Percentiles rank a stretch among this genome's conserved stretches.
Conservation (phyloP, 768 basidiomycete genomes). For the Tubosaeta sp. region DNA sequence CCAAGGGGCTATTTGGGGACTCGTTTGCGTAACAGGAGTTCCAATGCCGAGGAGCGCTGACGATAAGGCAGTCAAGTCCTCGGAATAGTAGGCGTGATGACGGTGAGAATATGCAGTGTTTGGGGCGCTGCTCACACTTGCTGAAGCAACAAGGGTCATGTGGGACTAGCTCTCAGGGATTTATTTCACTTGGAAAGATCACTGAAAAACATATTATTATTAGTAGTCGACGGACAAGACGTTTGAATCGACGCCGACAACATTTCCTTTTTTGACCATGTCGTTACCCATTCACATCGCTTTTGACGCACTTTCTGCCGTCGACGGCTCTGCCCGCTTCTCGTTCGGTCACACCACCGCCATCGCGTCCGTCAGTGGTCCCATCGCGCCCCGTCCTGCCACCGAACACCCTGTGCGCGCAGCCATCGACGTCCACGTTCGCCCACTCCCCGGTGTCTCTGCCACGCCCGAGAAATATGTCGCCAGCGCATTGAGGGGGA, state of each 20-base stretch:
- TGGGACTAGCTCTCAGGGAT: too few species aligned
- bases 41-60: neutral
- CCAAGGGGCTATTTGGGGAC: neutral
- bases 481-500: conserved; percentile 48
- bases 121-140: too few species aligned
- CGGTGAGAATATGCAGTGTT: neutral
- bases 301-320: conserved; percentile 62
- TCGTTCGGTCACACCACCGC: conserved; percentile 35
- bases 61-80: neutral
- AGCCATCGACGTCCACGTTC: conserved; percentile 68
- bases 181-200: too few species aligned
- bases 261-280: neutral
- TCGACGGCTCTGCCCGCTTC: conserved; percentile 76
- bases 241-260: too few species aligned
- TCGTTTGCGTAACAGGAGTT: neutral
- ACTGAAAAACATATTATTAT: too few species aligned
- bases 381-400: conserved; percentile 69
- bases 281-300: conserved; percentile 31
- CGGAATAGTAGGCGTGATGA: neutral
- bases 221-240: too few species aligned
- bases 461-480: conserved; percentile 66
- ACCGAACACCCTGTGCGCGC: conserved; percentile 69
- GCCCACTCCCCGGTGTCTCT: conserved; percentile 66
- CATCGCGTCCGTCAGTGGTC: conserved; percentile 74
- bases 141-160: too few species aligned